Evolutionary conservation across 202 grass and related monocot genomes (phyloP).

Genomic region (Tripidium arundinaceum): DNA sequence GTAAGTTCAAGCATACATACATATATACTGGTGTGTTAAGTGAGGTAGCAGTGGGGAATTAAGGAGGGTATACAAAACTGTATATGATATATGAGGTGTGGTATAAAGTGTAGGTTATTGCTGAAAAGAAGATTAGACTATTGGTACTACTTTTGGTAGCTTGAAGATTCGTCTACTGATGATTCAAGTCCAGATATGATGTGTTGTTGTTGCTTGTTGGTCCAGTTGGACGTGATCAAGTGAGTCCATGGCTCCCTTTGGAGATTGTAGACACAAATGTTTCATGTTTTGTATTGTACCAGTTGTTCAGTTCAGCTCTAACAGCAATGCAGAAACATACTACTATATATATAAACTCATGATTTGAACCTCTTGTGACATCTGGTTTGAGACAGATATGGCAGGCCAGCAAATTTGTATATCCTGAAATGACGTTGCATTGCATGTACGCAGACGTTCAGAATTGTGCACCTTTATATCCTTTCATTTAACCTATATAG

Average conservation of each 20-base stretch:
- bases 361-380: constrained; percentile 8
- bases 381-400: background rate
- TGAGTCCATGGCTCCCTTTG: background rate
- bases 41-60: constrained; percentile 19
- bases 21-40: constrained; percentile 33
- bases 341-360: background rate
- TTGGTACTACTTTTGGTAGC: constrained; percentile 48
- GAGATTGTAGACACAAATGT: background rate
- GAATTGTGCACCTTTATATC: background rate
- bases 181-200: constrained; percentile 29
- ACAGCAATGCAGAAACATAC: background rate
- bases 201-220: background rate
- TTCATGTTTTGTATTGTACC: constrained; percentile 9
- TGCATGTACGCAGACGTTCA: background rate
- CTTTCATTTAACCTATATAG: too few species aligned
- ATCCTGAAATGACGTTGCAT: background rate
- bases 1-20: constrained; percentile 24
- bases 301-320: background rate
- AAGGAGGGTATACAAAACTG: constrained; percentile 23
- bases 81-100: constrained; percentile 34
- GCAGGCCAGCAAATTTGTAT: background rate
- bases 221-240: constrained; percentile 20
- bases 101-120: constrained; percentile 48
- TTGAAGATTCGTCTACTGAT: constrained; percentile 42
- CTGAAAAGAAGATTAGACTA: constrained; percentile 53